Conservation (phyloP, 768 basidiomycete genomes). For the Leccinum aurantiacum region DNA sequence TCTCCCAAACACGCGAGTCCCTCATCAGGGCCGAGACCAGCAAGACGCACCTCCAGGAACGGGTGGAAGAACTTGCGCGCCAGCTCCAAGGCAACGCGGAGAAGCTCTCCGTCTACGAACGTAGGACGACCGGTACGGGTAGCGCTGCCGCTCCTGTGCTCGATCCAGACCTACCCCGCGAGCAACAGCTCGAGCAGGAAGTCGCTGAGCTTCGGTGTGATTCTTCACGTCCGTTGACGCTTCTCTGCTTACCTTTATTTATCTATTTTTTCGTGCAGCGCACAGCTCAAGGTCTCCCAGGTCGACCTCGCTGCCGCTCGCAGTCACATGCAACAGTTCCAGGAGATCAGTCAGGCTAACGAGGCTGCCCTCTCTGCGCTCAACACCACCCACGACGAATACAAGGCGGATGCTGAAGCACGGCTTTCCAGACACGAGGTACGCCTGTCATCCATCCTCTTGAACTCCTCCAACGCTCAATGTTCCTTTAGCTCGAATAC, state of each 20-base stretch:
- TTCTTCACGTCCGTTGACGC: background rate
- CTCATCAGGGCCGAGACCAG: conserved; percentile 74
- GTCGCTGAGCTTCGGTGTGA: conserved; percentile 81
- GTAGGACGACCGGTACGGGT: conserved; percentile 42
- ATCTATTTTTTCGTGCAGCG: conserved; percentile 43
- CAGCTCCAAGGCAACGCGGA: conserved; percentile 77
- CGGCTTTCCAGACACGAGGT: conserved; percentile 67
- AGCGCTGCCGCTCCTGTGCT: conserved; percentile 34
- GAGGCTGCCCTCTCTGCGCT: conserved; percentile 73
- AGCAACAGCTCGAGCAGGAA: conserved; percentile 80
- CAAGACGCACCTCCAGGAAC: conserved; percentile 75
- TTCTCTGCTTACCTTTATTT: background rate
- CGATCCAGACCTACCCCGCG: conserved; percentile 54
- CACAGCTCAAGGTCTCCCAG: conserved; percentile 73
- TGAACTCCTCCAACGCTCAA: background rate
- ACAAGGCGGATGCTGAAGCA: conserved; percentile 69
- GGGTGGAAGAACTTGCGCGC: conserved; percentile 42
- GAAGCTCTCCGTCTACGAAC: conserved; percentile 86
- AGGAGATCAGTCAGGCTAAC: conserved; percentile 80
- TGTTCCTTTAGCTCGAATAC: conserved; percentile 53
- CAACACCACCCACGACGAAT: conserved; percentile 76
- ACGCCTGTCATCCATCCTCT: conserved; percentile 4
- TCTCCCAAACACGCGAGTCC: conserved; percentile 66
- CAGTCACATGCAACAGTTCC: conserved; percentile 79
- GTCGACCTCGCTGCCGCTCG: conserved; percentile 71